Evolutionary conservation across 2,329 filamentous ascomycete genomes (phyloP).

Genomic region (Xylariaceae sp.): DNA sequence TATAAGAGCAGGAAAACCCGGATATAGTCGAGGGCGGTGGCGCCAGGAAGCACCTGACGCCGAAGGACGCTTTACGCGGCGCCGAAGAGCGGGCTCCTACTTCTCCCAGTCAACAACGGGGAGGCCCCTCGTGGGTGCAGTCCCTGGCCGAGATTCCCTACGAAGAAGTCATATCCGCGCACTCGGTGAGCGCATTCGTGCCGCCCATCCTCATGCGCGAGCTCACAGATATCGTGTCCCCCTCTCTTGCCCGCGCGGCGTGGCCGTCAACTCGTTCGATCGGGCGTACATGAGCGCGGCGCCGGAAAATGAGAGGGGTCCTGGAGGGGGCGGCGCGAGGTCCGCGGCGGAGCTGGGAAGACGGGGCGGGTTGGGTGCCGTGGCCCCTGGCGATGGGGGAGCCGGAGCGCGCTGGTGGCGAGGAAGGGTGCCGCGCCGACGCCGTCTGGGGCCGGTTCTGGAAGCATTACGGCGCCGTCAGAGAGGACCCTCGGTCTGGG

Average conservation of each 20-base stretch:
- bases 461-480: conserved; percentile 6
- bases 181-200: conserved; percentile 9
- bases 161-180: conserved; percentile 9
- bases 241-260: background rate
- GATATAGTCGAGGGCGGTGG: conserved; percentile 3
- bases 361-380: conserved; percentile 8
- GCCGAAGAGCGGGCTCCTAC: too few species aligned
- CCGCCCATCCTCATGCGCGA: conserved; percentile 8
- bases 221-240: conserved; percentile 6
- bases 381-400: conserved; percentile 9
- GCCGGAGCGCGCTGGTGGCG: conserved; percentile 3
- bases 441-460: conserved; percentile 8
- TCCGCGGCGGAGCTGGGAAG: conserved; percentile 8
- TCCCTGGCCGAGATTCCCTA: conserved; percentile 8
- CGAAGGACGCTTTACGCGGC: background rate
- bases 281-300: conserved; percentile 10
- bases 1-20: conserved; percentile 1
- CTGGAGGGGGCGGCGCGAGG: background rate
- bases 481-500: background rate
- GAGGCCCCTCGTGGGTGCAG: conserved; percentile 8
- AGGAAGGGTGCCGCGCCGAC: conserved; percentile 6
- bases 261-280: conserved; percentile 9
- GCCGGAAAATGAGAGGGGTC: conserved; percentile 7
- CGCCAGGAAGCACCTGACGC: background rate
- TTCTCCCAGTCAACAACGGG: too few species aligned